Evolutionary conservation across 2,329 filamentous ascomycete genomes (phyloP).

Genomic region (Aureobasidium zeae): DNA sequence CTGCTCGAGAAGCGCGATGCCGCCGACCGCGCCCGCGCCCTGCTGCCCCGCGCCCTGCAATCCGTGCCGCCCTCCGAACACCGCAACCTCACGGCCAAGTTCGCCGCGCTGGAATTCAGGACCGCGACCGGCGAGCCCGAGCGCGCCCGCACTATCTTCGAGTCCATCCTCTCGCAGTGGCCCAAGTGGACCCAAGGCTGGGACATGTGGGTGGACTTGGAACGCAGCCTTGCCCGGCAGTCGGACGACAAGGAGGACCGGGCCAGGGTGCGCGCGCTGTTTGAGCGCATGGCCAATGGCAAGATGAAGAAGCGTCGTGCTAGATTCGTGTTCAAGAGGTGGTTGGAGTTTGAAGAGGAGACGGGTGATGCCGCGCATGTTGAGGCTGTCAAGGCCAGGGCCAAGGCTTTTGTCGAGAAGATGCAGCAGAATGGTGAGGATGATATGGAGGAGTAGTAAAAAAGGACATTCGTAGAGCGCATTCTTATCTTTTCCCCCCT

Average conservation of each 20-base stretch:
- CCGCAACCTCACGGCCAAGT: conserved; percentile 70
- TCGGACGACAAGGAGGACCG: conserved; percentile 43
- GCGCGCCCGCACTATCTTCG: conserved; percentile 88
- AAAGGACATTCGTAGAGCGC: too few relatives aligned
- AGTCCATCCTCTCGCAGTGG: conserved; percentile 72
- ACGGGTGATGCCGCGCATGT: conserved; percentile 59
- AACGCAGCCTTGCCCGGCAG: conserved; percentile 48
- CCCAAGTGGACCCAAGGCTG: conserved; percentile 87
- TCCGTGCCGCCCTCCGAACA: conserved; percentile 63
- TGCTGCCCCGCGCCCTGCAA: conserved; percentile 77
- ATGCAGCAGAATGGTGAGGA: conserved; percentile 28
- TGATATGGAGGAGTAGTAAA: conserved; percentile 15
- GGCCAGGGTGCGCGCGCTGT: conserved; percentile 52
- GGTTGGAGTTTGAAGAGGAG: conserved; percentile 76
- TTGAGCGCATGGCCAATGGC: conserved; percentile 61
- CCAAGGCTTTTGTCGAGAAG: conserved; percentile 58
- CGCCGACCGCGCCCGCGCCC: conserved; percentile 63
- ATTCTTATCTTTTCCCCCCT: too few relatives aligned
- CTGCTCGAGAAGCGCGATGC: conserved; percentile 64
- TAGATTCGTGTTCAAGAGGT: conserved; percentile 81
- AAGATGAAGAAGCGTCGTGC: conserved; percentile 72
- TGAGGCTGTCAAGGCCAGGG: conserved; percentile 61
- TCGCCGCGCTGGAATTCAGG: conserved; percentile 85
- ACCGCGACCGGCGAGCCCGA: conserved; percentile 67
- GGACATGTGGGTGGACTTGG: conserved; percentile 84